Evolutionary conservation across 768 basidiomycete species (phyloP).

Genomic region (Tephrocybe sp.): DNA sequence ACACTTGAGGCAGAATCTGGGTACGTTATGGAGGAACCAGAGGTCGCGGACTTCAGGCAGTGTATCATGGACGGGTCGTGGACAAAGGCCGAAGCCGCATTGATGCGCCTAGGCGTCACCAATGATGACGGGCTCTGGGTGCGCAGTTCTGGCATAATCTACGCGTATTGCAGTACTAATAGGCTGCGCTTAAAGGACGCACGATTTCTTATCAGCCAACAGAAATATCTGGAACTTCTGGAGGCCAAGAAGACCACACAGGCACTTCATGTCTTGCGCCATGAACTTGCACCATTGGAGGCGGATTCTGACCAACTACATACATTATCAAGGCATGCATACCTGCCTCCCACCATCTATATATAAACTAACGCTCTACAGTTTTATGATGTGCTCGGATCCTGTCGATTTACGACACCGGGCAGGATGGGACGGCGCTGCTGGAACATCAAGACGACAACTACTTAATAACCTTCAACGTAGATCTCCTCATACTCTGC

Average conservation of each 20-base stretch:
- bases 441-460: constrained; percentile 72
- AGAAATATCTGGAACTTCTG: constrained; percentile 94
- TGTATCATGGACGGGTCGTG: constrained; percentile 81
- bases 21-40: constrained; percentile 75
- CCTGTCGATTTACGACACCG: constrained; percentile 78
- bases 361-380: constrained; percentile 28
- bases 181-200: constrained; percentile 53
- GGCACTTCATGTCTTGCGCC: constrained; percentile 83
- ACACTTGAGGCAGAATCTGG: constrained; percentile 93
- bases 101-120: constrained; percentile 67
- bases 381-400: constrained; percentile 91
- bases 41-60: constrained; percentile 78
- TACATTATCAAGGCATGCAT: constrained; percentile 76
- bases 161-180: constrained; percentile 5
- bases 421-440: constrained; percentile 89
- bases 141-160: constrained; percentile 22
- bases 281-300: constrained; percentile 83
- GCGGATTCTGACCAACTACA: constrained; percentile 82
- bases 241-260: constrained; percentile 78
- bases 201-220: constrained; percentile 85
- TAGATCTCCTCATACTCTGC: constrained; percentile 32
- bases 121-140: constrained; percentile 74
- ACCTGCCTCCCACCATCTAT: constrained; percentile 6
- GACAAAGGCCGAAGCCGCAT: constrained; percentile 71
- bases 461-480: constrained; percentile 83